These are phyloP conservation scores for Entelexis paramagnoliae DNA, from an alignment of 1,139 yeast species.

Conservation along the genomic window DNA sequence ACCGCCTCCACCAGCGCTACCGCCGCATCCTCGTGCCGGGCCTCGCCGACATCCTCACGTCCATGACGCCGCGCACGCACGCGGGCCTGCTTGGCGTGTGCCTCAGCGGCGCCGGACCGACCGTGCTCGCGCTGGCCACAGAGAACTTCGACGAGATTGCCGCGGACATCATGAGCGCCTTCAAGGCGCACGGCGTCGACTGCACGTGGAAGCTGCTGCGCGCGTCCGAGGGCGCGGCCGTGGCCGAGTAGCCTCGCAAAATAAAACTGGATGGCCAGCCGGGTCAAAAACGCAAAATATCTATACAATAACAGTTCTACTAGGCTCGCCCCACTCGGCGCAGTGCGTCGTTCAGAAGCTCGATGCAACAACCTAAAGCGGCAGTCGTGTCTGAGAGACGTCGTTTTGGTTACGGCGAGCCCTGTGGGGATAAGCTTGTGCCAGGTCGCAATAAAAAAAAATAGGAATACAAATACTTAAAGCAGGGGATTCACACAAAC, in stretches of 20 bases:
- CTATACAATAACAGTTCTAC: no score
- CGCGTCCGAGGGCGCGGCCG: constrained; percentile 79
- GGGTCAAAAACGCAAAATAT: no score
- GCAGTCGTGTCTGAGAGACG: no score
- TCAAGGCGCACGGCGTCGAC: constrained; percentile 52
- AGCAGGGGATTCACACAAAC: no score
- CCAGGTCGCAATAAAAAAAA: no score
- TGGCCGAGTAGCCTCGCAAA: constrained; percentile 2
- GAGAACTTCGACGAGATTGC: constrained; percentile 81
- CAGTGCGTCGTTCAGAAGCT: no score
- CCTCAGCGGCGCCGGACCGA: constrained; percentile 96
- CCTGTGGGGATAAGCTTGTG: no score
- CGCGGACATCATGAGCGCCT: constrained; percentile 55
- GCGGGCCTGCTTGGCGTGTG: constrained; percentile 89
- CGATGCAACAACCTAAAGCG: no score
- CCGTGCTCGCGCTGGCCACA: constrained; percentile 87
- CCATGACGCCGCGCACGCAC: constrained; percentile 71
- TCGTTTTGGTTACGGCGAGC: no score
- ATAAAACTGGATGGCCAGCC: no score
- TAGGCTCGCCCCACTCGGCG: no score
- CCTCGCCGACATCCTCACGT: constrained; percentile 63
- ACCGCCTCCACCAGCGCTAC: constrained; percentile 91
- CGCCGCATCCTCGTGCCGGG: constrained; percentile 88
- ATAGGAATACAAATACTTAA: no score
- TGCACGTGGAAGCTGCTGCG: constrained; percentile 79